Conservation (phyloP, 495 filamentous ascomycete genomes). For the Ascodesmis nigricans region DNA sequence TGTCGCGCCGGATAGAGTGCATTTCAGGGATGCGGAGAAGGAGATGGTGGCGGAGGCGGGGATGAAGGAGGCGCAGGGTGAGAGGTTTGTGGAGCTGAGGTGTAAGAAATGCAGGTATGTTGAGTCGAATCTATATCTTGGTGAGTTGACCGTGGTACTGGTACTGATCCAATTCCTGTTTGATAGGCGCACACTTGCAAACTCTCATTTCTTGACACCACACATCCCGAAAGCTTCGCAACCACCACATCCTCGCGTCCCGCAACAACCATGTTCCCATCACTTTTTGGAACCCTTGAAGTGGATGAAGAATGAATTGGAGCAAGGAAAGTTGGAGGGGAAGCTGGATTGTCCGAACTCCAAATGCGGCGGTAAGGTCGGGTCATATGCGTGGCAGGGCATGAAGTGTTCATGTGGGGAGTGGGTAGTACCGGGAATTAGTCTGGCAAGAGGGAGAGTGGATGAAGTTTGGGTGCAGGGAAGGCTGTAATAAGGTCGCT, state of each 20-base stretch:
- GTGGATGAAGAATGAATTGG: slow-evolving; percentile 76
- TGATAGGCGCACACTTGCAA: slow-evolving; percentile 38
- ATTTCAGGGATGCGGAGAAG: slow-evolving; percentile 57
- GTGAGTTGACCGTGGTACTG: not conserved
- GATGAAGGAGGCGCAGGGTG: slow-evolving; percentile 8
- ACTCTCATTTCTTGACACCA: slow-evolving; percentile 35
- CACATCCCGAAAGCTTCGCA: slow-evolving; percentile 25
- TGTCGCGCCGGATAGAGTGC: slow-evolving; percentile 49
- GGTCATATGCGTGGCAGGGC: slow-evolving; percentile 89
- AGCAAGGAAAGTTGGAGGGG: slow-evolving; percentile 54
- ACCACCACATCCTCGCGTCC: slow-evolving; percentile 1
- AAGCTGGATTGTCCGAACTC: slow-evolving; percentile 73
- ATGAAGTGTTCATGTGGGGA: slow-evolving; percentile 76
- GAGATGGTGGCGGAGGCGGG: slow-evolving; percentile 8
- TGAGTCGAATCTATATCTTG: too few species aligned
- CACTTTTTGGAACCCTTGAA: slow-evolving; percentile 73
- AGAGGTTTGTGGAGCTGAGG: slow-evolving; percentile 29
- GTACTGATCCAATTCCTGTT: slow-evolving; percentile 3
- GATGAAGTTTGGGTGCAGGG: slow-evolving; percentile 47
- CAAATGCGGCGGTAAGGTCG: slow-evolving; percentile 52
- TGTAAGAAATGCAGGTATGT: slow-evolving; percentile 33
- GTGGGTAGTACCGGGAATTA: slow-evolving; percentile 84
- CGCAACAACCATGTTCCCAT: slow-evolving; percentile 41
- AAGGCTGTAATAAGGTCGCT: slow-evolving; percentile 7
- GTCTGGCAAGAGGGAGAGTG: slow-evolving; percentile 53